Evolutionary conservation across 306 rosid genomes (phyloP).

Genomic region (Purshia tridentata): DNA sequence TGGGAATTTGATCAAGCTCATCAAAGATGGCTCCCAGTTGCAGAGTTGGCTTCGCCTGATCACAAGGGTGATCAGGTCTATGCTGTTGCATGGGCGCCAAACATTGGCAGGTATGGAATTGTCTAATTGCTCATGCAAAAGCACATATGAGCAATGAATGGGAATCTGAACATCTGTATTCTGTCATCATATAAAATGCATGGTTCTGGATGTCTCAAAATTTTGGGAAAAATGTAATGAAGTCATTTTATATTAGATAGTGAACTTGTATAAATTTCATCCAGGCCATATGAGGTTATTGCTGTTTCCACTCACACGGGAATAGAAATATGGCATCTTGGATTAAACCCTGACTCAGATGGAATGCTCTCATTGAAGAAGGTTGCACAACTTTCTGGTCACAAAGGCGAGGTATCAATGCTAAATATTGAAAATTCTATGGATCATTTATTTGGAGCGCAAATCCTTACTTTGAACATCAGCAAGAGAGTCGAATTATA

Average conservation of each 20-base stretch:
- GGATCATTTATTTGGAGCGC: neutral
- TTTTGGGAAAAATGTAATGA: constrained; percentile 9
- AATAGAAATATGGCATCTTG: constrained; percentile 84
- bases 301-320: constrained; percentile 76
- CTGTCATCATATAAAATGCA: constrained; percentile 5
- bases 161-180: constrained; percentile 2
- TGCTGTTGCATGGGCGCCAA: constrained; percentile 90
- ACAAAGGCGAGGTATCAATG: constrained; percentile 62
- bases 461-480: too few species aligned
- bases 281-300: constrained; percentile 74
- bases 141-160: neutral
- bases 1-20: constrained; percentile 97
- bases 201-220: constrained; percentile 3
- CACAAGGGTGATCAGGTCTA: constrained; percentile 69
- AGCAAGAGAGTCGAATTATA: neutral
- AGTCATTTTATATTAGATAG: neutral
- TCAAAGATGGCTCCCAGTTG: constrained; percentile 98
- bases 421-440: neutral
- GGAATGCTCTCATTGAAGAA: constrained; percentile 79
- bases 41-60: constrained; percentile 68
- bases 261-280: constrained; percentile 24
- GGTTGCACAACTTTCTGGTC: constrained; percentile 69
- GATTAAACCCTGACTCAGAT: constrained; percentile 59
- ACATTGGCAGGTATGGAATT: constrained; percentile 75
- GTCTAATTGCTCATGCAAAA: constrained; percentile 12